phyloP scores from a whole-genome alignment of 1,284 basidiomycete species.

The Sanguinoderma infundibulare region DNA sequence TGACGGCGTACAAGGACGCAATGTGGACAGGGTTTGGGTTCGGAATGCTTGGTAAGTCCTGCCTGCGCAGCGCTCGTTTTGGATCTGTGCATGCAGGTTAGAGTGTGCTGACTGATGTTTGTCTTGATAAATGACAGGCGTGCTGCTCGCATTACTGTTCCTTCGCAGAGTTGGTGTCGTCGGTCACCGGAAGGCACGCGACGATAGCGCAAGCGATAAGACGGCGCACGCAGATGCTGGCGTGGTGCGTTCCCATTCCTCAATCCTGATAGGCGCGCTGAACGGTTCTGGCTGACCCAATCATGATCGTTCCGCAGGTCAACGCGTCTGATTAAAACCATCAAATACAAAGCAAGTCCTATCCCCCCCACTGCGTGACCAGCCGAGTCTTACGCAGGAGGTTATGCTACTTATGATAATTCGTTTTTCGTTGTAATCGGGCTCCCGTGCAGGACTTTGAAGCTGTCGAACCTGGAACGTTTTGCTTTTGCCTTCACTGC shows the following conservation, averaged over 20 bases:
- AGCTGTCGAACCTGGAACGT: no score
- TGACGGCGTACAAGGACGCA: conserved; percentile 63
- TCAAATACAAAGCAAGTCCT: no score
- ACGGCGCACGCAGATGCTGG: background rate
- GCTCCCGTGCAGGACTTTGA: no score
- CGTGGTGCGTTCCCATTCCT: background rate
- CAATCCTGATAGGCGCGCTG: background rate
- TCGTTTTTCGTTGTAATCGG: no score
- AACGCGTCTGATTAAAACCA: background rate
- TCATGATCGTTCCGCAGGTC: background rate
- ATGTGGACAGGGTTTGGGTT: conserved; percentile 71
- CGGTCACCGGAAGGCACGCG: conserved; percentile 40
- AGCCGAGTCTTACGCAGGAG: no score
- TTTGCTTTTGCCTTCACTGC: no score
- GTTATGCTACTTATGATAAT: no score
- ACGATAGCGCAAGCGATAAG: background rate
- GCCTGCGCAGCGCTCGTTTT: no score
- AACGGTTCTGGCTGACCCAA: background rate
- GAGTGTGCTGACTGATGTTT: background rate
- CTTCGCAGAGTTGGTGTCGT: conserved; percentile 65
- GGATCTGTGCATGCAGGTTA: no score
- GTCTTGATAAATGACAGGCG: conserved; percentile 41
- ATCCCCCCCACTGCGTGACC: no score
- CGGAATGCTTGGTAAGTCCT: conserved; percentile 52
- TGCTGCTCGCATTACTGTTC: conserved; percentile 53